These are phyloP conservation scores for Cryptosporidium muris DNA, from an alignment of 169 alveolate species.

Conservation along the genomic window DNA sequence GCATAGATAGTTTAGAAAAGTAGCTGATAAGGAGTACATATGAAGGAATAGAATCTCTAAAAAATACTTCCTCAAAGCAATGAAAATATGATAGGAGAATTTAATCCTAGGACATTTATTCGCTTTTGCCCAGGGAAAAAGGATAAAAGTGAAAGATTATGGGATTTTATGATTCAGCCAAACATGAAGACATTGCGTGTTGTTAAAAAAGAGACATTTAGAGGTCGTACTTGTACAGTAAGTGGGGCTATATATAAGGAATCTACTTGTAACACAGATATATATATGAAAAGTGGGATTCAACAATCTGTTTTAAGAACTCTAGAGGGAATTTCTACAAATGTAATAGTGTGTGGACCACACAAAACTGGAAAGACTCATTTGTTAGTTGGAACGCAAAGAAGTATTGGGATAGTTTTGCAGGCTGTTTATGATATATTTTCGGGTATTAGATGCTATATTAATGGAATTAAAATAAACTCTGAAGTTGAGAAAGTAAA, in stretches of 20 bases:
- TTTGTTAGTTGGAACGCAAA: conserved; percentile 47
- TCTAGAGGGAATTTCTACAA: conserved; percentile 59
- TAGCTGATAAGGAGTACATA: no score
- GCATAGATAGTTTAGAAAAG: no score
- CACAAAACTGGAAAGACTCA: conserved; percentile 66
- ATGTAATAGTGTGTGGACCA: conserved; percentile 62
- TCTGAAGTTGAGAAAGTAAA: conserved; percentile 25
- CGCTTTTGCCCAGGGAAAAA: conserved; percentile 49
- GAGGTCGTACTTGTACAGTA: conserved; percentile 43
- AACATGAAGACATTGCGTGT: conserved; percentile 27
- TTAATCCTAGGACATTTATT: conserved; percentile 13
- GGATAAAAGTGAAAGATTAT: conserved; percentile 13
- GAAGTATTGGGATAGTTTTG: conserved; percentile 65
- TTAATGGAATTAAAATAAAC: conserved; percentile 36
- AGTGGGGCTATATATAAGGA: conserved; percentile 27
- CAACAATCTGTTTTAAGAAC: conserved; percentile 31
- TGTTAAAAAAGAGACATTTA: conserved; percentile 21
- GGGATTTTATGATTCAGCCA: conserved; percentile 15
- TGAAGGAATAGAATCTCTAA: no score
- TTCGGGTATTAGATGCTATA: conserved; percentile 65
- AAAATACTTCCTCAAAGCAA: no score
- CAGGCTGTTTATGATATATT: conserved; percentile 55
- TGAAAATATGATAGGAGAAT: conserved; percentile 1
- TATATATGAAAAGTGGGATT: conserved; percentile 43
- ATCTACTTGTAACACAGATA: conserved; percentile 43